Percentiles rank a stretch among this genome's conserved stretches.
Evolutionary conservation across 352 stramenopile species (phyloP).

Genomic region (Ophiocytium majus): DNA sequence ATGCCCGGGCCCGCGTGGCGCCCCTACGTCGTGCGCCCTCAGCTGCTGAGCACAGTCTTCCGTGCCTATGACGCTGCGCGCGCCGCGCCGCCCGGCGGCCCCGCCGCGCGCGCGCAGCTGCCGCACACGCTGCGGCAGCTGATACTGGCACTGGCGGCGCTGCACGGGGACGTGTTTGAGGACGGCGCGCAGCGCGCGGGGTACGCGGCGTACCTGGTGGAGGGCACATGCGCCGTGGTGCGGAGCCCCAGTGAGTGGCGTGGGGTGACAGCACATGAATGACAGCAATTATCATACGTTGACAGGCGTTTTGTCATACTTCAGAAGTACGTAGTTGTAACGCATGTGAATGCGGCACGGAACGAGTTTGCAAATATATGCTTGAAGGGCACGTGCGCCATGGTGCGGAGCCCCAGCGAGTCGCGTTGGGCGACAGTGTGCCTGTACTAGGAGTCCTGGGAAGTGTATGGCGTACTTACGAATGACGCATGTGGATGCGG

Average conservation of each 20-base stretch:
- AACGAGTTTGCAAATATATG: too few relatives aligned
- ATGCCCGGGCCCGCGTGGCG: conserved; percentile 38
- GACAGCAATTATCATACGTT: too few relatives aligned
- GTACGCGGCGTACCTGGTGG: conserved; percentile 49
- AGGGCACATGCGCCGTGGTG: conserved; percentile 32
- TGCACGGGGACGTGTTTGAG: conserved; percentile 50
- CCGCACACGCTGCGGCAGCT: conserved; percentile 50
- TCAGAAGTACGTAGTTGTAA: too few relatives aligned
- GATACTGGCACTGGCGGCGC: conserved; percentile 46
- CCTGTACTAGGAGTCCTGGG: too few relatives aligned
- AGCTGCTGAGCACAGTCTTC: conserved; percentile 51
- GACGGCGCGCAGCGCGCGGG: conserved; percentile 30
- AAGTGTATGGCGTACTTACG: too few relatives aligned
- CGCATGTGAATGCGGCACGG: too few relatives aligned
- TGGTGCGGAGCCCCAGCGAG: too few relatives aligned
- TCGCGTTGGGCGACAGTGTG: too few relatives aligned
- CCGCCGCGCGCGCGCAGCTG: conserved; percentile 3
- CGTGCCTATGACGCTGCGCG: conserved; percentile 29
- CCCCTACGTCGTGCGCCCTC: conserved; percentile 46
- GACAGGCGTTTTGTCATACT: too few relatives aligned
- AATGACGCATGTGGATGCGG: too few relatives aligned
- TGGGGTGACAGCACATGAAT: too few relatives aligned
- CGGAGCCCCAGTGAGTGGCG: conserved; percentile 14
- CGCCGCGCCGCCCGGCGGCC: not conserved
- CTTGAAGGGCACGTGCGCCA: too few relatives aligned